Percentiles rank a stretch among this genome's conserved stretches.
These are phyloP conservation scores for Malassezia yamatoensis DNA, from an alignment of 1,284 basidiomycete species.

Conservation along the genomic window DNA sequence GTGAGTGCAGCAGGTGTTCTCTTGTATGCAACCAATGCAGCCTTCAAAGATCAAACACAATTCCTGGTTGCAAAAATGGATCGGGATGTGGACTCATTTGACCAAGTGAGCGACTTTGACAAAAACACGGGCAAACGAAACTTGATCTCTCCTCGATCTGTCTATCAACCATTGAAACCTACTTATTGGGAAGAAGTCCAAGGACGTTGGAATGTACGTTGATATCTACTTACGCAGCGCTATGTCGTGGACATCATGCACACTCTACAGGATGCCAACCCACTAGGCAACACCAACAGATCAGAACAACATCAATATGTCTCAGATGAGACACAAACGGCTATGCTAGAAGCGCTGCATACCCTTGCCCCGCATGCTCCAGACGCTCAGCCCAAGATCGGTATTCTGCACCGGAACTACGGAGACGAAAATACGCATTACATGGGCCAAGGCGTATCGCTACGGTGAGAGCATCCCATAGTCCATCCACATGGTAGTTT, in stretches of 20 bases:
- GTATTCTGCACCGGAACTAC: constrained; percentile 12
- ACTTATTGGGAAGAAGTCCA: constrained; percentile 17
- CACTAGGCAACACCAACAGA: background rate
- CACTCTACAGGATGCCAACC: background rate
- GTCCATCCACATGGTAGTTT: too few relatives aligned
- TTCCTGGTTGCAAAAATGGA: constrained; percentile 12
- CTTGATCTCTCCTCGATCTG: background rate
- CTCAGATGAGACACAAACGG: background rate
- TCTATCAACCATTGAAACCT: constrained; percentile 11
- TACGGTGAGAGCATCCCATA: constrained; percentile 3
- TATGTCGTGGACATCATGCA: constrained; percentile 3
- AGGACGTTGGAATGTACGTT: constrained; percentile 17
- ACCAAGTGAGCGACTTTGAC: constrained; percentile 9
- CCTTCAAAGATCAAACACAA: constrained; percentile 14
- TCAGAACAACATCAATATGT: background rate
- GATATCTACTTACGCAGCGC: background rate
- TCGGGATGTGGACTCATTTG: constrained; percentile 1
- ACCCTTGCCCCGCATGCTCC: constrained; percentile 15
- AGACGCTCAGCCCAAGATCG: constrained; percentile 13
- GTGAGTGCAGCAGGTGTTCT: constrained; percentile 9
- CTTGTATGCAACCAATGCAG: constrained; percentile 11
- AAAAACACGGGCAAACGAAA: constrained; percentile 2
- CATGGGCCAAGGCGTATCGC: constrained; percentile 15
- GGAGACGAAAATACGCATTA: constrained; percentile 18
- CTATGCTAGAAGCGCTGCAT: constrained; percentile 8